phyloP scores from a whole-genome alignment of 2,329 filamentous ascomycete species.

The Venturia asperata region DNA sequence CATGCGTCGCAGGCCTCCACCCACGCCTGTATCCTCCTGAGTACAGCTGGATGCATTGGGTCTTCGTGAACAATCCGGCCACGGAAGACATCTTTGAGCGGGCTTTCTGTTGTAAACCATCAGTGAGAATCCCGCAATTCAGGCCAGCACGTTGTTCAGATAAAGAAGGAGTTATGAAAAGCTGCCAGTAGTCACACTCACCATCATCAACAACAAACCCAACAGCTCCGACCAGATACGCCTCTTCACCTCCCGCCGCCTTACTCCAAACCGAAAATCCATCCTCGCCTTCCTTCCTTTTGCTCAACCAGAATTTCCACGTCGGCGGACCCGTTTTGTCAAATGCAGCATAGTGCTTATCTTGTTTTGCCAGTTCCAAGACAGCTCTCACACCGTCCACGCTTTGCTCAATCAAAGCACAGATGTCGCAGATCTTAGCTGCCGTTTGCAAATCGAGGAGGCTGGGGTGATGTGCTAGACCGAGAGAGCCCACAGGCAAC shows the following conservation, averaged over 20 bases:
- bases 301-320: slow-evolving; percentile 4
- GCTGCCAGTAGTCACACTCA: not conserved
- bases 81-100: not conserved
- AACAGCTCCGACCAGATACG: slow-evolving; percentile 5
- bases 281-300: not conserved
- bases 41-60: slow-evolving; percentile 3
- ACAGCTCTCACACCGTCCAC: not conserved
- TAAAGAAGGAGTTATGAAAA: not conserved
- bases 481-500: not conserved
- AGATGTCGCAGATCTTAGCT: not conserved
- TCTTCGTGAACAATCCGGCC: slow-evolving; percentile 4
- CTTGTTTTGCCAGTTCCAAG: not conserved
- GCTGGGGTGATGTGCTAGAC: slow-evolving; percentile 1
- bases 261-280: slow-evolving; percentile 8
- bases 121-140: not conserved
- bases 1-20: not conserved
- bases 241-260: not conserved
- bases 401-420: not conserved
- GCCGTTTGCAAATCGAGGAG: not conserved
- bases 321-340: slow-evolving; percentile 4
- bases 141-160: not conserved
- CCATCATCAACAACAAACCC: slow-evolving; percentile 10
- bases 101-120: not conserved
- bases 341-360: not conserved
- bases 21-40: not conserved